Conservation (phyloP, 75 land plant species). For the Selaginella tamariscina region DNA sequence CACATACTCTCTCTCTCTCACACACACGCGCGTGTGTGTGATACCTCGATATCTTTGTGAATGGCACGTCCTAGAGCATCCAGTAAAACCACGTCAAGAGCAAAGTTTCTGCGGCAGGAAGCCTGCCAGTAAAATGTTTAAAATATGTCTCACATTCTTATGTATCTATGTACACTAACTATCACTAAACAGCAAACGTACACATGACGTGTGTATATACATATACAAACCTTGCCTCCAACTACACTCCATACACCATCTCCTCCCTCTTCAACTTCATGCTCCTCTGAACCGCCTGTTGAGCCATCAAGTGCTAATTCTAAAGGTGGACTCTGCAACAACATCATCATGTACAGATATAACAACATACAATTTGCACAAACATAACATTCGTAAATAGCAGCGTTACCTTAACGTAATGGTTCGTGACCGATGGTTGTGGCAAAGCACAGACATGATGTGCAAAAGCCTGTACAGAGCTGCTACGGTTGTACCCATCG, state of each 20-base stretch:
- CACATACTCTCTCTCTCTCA: no score
- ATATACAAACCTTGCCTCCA: slow-evolving; percentile 66
- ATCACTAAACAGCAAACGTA: not conserved
- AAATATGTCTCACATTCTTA: no score
- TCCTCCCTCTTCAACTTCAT: slow-evolving; percentile 58
- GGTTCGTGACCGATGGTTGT: slow-evolving; percentile 38
- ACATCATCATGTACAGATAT: not conserved
- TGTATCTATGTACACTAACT: not conserved
- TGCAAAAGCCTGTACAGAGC: slow-evolving; percentile 42
- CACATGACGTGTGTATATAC: not conserved
- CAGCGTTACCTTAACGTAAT: slow-evolving; percentile 50
- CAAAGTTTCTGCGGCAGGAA: slow-evolving; percentile 77
- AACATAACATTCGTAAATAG: not conserved
- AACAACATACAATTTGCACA: not conserved
- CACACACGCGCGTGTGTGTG: not conserved
- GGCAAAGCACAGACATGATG: slow-evolving; percentile 41
- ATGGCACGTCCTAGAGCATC: slow-evolving; percentile 59
- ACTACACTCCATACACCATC: slow-evolving; percentile 89
- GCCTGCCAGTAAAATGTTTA: no score
- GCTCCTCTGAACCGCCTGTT: slow-evolving; percentile 47
- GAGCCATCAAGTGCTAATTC: slow-evolving; percentile 54
- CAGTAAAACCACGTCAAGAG: slow-evolving; percentile 61
- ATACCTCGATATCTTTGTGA: slow-evolving; percentile 57
- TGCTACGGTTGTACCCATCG: slow-evolving; percentile 24
- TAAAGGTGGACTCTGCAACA: slow-evolving; percentile 54